These are phyloP conservation scores for Ascocoryne sarcoides DNA, from an alignment of 2,329 filamentous ascomycete genomes.

Conservation along the genomic window DNA sequence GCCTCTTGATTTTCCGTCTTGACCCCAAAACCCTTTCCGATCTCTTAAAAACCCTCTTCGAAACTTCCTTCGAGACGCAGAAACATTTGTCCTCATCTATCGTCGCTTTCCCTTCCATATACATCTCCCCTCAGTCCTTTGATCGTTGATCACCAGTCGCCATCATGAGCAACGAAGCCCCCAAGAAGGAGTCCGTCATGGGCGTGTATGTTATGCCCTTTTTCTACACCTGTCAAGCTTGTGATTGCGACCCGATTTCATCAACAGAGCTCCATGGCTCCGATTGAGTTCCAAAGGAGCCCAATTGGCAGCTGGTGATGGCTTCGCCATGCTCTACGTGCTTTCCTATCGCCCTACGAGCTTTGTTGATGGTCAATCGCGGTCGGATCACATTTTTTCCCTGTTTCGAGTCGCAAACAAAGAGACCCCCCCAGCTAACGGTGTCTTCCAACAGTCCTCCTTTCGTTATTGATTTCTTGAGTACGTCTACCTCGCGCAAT, in stretches of 20 bases:
- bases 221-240: constrained; percentile 22
- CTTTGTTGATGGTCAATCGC: constrained; percentile 19
- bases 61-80: not conserved
- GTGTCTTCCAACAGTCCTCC: constrained; percentile 46
- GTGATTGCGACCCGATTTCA: constrained; percentile 10
- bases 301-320: constrained; percentile 19
- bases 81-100: constrained; percentile 6
- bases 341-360: constrained; percentile 5
- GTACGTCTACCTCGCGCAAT: constrained; percentile 52
- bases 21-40: not conserved
- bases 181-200: constrained; percentile 49
- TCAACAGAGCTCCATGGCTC: constrained; percentile 19
- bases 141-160: constrained; percentile 22
- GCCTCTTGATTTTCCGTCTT: not conserved
- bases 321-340: constrained; percentile 10
- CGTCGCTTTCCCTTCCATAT: constrained; percentile 17
- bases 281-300: constrained; percentile 14
- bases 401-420: constrained; percentile 7
- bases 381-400: constrained; percentile 14
- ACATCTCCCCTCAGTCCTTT: constrained; percentile 55
- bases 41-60: not conserved
- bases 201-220: constrained; percentile 51
- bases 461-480: constrained; percentile 98
- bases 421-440: constrained; percentile 21
- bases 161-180: constrained; percentile 40